Evolutionary conservation across 2,329 filamentous ascomycete species (phyloP).

Genomic region (Stemphylium vesicarium): DNA sequence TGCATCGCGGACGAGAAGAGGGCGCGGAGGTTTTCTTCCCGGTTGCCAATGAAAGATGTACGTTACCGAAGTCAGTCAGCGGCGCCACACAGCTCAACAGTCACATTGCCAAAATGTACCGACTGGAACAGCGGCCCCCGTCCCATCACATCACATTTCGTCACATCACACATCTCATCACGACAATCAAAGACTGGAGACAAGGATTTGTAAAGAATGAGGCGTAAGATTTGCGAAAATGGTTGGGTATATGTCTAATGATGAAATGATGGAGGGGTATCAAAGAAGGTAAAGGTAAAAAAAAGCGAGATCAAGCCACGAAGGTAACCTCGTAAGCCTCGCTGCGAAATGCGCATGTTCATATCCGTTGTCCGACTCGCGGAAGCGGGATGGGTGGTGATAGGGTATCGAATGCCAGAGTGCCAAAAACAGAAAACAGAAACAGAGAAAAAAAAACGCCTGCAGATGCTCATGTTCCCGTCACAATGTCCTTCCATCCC

Average conservation of each 20-base stretch:
- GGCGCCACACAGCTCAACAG: constrained; percentile 33
- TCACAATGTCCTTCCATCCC: constrained; percentile 1
- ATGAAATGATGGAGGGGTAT: constrained; percentile 32
- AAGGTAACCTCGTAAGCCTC: constrained; percentile 27
- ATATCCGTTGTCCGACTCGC: constrained; percentile 19
- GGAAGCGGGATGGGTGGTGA: constrained; percentile 14
- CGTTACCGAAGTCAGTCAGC: too few relatives aligned
- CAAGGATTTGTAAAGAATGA: constrained; percentile 4
- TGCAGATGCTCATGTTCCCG: constrained; percentile 6
- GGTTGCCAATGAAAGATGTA: background rate
- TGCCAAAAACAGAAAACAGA: too few relatives aligned
- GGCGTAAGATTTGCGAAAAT: background rate
- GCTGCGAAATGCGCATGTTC: constrained; percentile 22
- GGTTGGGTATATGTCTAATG: constrained; percentile 10
- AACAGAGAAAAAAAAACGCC: constrained; percentile 1
- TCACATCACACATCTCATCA: background rate
- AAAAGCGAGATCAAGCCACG: constrained; percentile 35
- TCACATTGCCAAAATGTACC: constrained; percentile 12
- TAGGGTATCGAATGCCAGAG: constrained; percentile 31
- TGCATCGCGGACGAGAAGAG: too few relatives aligned
- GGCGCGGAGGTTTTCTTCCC: background rate
- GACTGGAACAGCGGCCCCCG: constrained; percentile 19
- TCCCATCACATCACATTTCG: constrained; percentile 7
- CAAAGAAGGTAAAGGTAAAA: constrained; percentile 26
- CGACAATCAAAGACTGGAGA: background rate